Evolutionary conservation across 1,284 basidiomycete species (phyloP).

Genomic region (Malassezia arunalokei): DNA sequence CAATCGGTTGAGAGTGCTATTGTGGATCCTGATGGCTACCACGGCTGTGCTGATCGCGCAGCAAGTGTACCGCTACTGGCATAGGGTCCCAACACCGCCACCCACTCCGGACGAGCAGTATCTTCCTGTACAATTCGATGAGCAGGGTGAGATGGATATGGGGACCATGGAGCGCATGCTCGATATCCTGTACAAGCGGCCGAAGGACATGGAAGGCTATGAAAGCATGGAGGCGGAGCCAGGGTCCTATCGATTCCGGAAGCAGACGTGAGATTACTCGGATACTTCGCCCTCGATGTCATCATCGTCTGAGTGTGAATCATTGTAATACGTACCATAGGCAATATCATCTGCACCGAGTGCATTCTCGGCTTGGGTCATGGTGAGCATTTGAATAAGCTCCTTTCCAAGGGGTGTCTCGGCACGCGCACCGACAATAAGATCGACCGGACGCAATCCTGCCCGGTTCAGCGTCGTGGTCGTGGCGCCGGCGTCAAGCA

Average conservation of each 20-base stretch:
- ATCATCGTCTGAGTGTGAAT: slow-evolving; percentile 6
- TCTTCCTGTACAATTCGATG: slow-evolving; percentile 29
- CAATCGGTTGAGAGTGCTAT: neutral
- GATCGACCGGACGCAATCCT: slow-evolving; percentile 33
- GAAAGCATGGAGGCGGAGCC: slow-evolving; percentile 2
- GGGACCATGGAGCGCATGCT: slow-evolving; percentile 33
- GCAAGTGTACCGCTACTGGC: neutral
- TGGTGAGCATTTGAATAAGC: slow-evolving; percentile 24
- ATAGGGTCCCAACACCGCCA: neutral
- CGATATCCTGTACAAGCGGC: slow-evolving; percentile 25
- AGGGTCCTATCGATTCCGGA: slow-evolving; percentile 13
- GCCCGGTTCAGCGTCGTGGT: slow-evolving; percentile 30
- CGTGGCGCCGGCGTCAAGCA: slow-evolving; percentile 38
- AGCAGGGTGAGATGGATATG: slow-evolving; percentile 31
- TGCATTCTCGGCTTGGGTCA: slow-evolving; percentile 23
- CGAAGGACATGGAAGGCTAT: slow-evolving; percentile 9
- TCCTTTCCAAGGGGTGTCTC: slow-evolving; percentile 24
- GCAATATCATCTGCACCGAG: slow-evolving; percentile 27
- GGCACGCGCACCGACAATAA: slow-evolving; percentile 22
- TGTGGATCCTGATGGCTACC: slow-evolving; percentile 6
- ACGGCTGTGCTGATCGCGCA: slow-evolving; percentile 4
- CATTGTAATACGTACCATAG: slow-evolving; percentile 11
- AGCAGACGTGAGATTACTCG: neutral
- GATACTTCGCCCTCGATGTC: slow-evolving; percentile 7
- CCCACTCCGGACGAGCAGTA: neutral